These are phyloP conservation scores for Yarrowia sp. DNA, from an alignment of 805 yeast genomes.

Conservation along the genomic window DNA sequence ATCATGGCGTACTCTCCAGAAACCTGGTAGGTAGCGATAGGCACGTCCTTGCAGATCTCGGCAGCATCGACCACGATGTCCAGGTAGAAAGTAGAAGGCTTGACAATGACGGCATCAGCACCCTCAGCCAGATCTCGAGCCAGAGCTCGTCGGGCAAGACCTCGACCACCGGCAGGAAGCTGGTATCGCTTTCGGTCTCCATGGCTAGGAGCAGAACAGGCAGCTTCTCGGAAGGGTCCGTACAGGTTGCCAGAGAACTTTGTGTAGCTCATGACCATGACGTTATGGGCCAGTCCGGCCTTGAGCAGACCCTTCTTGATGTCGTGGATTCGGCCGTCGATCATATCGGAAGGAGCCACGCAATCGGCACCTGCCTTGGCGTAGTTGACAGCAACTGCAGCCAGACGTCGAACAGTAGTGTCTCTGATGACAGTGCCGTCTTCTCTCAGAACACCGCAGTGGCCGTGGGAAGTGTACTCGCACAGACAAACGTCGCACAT, in stretches of 20 bases:
- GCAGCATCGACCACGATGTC: constrained; percentile 89
- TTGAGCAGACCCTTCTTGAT: constrained; percentile 81
- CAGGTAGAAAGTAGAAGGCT: constrained; percentile 92
- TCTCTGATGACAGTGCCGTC: constrained; percentile 83
- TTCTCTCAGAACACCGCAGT: constrained; percentile 85
- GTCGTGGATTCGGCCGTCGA: constrained; percentile 88
- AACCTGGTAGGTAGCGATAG: constrained; percentile 93
- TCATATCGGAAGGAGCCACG: constrained; percentile 97
- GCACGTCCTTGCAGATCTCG: constrained; percentile 74
- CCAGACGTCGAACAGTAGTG: constrained; percentile 72
- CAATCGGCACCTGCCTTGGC: constrained; percentile 94
- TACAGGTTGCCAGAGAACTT: constrained; percentile 87
- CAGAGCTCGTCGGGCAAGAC: constrained; percentile 90
- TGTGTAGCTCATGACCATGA: constrained; percentile 87
- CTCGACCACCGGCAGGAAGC: constrained; percentile 87
- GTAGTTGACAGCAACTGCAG: constrained; percentile 91
- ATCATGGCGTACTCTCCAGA: constrained; percentile 97
- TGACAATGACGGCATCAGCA: constrained; percentile 91
- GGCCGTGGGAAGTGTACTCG: constrained; percentile 97
- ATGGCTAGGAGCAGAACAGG: constrained; percentile 80
- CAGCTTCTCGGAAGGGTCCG: constrained; percentile 98
- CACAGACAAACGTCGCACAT: constrained; percentile 95
- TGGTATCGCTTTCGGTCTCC: constrained; percentile 95
- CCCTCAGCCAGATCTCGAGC: constrained; percentile 86
- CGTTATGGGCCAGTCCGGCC: constrained; percentile 78